A percentile compares a stretch with the other conserved stretches of the same genome.
phyloP scores from a whole-genome alignment of 768 basidiomycete genomes.

The Amanita polypyramis region DNA sequence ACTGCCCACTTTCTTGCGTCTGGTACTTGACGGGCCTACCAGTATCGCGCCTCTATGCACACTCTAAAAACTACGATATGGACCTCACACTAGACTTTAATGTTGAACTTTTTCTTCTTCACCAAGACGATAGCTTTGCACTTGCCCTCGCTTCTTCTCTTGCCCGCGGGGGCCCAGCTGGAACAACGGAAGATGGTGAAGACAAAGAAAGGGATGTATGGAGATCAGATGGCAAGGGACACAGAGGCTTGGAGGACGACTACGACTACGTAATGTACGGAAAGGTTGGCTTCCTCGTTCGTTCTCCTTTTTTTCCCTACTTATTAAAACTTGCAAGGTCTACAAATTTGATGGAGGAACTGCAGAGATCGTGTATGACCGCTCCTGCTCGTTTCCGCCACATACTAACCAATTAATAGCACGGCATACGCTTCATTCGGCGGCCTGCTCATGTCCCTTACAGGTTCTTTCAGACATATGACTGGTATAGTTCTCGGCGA shows the following conservation, averaged over 20 bases:
- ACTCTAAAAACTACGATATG: conserved; percentile 90
- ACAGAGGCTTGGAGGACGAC: conserved; percentile 80
- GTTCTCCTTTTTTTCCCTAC: too few relatives aligned
- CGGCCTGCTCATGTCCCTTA: conserved; percentile 87
- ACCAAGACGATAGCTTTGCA: conserved; percentile 61
- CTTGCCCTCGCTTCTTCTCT: conserved; percentile 81
- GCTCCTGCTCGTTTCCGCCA: not conserved
- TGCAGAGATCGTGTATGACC: conserved; percentile 71
- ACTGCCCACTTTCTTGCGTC: conserved; percentile 4
- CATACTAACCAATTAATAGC: conserved; percentile 28
- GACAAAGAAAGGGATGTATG: conserved; percentile 75
- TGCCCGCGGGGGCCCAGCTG: conserved; percentile 37
- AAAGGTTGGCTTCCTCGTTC: conserved; percentile 50
- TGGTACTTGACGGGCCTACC: conserved; percentile 5
- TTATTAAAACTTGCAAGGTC: conserved; percentile 39
- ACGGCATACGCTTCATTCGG: conserved; percentile 97
- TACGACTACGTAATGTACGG: conserved; percentile 99
- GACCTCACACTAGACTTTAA: conserved; percentile 91
- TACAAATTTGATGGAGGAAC: conserved; percentile 93
- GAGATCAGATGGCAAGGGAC: conserved; percentile 78
- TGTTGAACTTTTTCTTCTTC: conserved; percentile 76
- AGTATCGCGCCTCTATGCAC: conserved; percentile 90
- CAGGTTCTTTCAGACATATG: conserved; percentile 89
- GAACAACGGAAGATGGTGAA: conserved; percentile 40
- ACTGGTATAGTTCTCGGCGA: conserved; percentile 88